These are phyloP conservation scores for Hypericum androsaemum DNA, from an alignment of 345 rosid genomes.

Conservation along the genomic window DNA sequence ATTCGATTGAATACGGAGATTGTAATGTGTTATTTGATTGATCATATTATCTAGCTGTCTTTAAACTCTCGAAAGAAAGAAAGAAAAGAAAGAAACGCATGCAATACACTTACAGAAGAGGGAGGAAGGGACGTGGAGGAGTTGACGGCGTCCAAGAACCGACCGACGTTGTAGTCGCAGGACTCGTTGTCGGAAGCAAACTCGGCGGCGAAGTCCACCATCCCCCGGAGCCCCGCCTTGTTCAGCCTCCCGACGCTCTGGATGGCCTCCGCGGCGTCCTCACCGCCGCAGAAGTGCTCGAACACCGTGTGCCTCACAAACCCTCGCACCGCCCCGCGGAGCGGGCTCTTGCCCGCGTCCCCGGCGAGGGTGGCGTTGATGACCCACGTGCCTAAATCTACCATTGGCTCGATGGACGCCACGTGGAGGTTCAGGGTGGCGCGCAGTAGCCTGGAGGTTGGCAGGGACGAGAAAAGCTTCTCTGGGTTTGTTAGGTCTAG, in stretches of 20 bases:
- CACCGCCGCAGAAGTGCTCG: constrained; percentile 86
- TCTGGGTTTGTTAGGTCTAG: constrained; percentile 46
- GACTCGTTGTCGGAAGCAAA: constrained; percentile 42
- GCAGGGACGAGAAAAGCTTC: constrained; percentile 38
- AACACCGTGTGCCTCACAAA: constrained; percentile 45
- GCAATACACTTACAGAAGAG: constrained; percentile 38
- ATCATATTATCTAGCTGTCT: too few relatives aligned
- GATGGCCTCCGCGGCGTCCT: constrained; percentile 33
- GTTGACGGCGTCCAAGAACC: constrained; percentile 43
- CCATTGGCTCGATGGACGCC: constrained; percentile 47
- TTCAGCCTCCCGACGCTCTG: constrained; percentile 31
- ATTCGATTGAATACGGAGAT: too few relatives aligned
- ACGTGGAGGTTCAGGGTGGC: constrained; percentile 42
- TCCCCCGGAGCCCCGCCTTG: constrained; percentile 54
- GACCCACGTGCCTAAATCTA: constrained; percentile 64
- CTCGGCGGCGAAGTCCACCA: constrained; percentile 72
- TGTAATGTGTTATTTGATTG: too few relatives aligned
- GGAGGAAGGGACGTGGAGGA: constrained; percentile 53
- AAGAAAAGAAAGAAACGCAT: not conserved
- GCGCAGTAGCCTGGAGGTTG: constrained; percentile 43
- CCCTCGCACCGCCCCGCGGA: constrained; percentile 31
- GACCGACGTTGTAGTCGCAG: constrained; percentile 55
- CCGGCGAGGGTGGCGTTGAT: constrained; percentile 68
- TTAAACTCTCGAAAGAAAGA: not conserved
- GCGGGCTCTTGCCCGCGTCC: constrained; percentile 2